Conservation (phyloP, 1,284 basidiomycete species). For the Ustilago xerochloae region DNA sequence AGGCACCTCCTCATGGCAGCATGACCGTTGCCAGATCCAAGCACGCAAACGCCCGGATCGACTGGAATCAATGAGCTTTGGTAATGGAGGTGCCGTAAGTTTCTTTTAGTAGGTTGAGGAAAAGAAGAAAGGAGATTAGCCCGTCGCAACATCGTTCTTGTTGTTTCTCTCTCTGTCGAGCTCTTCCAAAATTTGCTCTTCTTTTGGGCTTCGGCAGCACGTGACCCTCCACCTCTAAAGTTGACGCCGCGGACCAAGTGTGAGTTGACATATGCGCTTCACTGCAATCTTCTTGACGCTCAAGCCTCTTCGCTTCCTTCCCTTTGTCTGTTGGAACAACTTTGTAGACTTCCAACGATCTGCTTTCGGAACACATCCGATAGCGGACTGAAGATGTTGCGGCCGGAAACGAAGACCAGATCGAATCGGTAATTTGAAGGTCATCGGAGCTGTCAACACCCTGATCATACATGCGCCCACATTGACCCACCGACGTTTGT, state of each 20-base stretch:
- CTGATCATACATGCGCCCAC: too few species aligned
- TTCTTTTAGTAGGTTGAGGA: conserved; percentile 54
- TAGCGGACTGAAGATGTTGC: too few species aligned
- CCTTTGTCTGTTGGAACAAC: not conserved
- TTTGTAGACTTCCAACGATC: not conserved
- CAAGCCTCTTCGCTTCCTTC: not conserved
- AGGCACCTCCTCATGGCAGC: conserved; percentile 47
- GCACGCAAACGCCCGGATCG: conserved; percentile 47
- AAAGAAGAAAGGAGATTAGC: conserved; percentile 17
- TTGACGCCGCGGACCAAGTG: too few species aligned
- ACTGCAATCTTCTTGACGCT: too few species aligned
- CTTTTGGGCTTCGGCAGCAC: conserved; percentile 6
- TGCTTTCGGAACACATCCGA: not conserved
- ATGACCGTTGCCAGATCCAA: conserved; percentile 33
- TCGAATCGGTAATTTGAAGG: too few species aligned
- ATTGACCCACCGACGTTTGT: too few species aligned
- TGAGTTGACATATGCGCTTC: not conserved
- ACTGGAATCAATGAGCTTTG: conserved; percentile 46
- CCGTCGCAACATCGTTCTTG: conserved; percentile 2
- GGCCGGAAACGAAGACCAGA: too few species aligned
- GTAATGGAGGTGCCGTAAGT: conserved; percentile 49
- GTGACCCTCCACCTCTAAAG: conserved; percentile 7
- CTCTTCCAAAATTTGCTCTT: conserved; percentile 2
- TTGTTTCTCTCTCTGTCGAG: too few species aligned
- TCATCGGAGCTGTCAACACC: too few species aligned